phyloP scores from a whole-genome alignment of 2,329 filamentous ascomycete genomes.

The Paracamarosporium sp. region DNA sequence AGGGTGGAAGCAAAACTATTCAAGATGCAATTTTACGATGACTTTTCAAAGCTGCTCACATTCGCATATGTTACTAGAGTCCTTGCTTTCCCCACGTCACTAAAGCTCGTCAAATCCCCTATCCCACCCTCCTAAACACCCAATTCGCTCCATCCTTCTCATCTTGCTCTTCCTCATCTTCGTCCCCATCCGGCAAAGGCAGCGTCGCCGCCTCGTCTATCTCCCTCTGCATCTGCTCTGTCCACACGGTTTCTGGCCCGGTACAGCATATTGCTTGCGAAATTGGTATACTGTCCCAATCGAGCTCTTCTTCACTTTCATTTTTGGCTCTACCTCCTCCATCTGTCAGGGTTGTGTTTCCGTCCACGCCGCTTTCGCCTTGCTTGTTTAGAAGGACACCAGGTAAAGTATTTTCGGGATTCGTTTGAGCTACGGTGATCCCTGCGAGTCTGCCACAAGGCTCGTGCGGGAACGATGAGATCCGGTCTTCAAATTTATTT shows the following conservation, averaged over 20 bases:
- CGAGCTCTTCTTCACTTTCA: not conserved
- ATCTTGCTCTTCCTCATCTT: not conserved
- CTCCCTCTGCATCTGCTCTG: not conserved
- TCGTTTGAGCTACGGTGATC: too few relatives aligned
- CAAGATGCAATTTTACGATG: not conserved
- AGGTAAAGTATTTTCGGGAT: too few relatives aligned
- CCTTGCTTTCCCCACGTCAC: too few relatives aligned
- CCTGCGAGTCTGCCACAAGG: too few relatives aligned
- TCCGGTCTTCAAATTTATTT: too few relatives aligned
- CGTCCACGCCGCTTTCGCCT: not conserved
- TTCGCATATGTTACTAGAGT: too few relatives aligned
- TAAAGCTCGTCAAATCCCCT: not conserved
- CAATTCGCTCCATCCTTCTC: not conserved
- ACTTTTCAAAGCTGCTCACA: too few relatives aligned
- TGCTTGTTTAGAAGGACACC: not conserved
- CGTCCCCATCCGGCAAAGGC: slow-evolving; percentile 3
- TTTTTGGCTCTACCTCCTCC: not conserved
- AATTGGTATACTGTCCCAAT: not conserved
- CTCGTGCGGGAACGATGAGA: too few relatives aligned
- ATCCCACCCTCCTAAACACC: not conserved
- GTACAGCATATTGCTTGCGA: not conserved
- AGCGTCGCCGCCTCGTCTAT: not conserved
- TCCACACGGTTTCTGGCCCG: not conserved
- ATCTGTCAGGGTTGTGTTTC: too few relatives aligned
- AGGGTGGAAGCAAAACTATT: not conserved